Percentiles rank a stretch among this genome's conserved stretches.
phyloP scores from a whole-genome alignment of 345 rosid genomes.

The Hibiscus tridactylites region DNA sequence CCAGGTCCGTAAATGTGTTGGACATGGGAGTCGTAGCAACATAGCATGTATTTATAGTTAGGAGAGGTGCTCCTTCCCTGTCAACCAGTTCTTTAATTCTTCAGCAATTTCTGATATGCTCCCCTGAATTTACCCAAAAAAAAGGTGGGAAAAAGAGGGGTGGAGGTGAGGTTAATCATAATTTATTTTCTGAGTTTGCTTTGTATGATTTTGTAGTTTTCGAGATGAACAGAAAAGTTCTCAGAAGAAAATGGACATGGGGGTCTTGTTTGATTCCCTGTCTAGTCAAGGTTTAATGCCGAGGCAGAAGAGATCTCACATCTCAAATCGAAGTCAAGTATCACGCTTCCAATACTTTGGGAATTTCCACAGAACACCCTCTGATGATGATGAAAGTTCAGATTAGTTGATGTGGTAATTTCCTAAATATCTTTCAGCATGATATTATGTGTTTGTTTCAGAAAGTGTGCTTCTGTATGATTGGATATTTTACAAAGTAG shows the following conservation, averaged over 20 bases:
- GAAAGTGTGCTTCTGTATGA: not conserved
- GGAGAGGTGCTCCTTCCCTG: not conserved
- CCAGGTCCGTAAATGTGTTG: not conserved
- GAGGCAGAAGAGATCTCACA: slow-evolving; percentile 47
- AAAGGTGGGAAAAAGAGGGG: not conserved
- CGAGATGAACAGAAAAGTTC: slow-evolving; percentile 33
- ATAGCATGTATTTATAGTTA: not conserved
- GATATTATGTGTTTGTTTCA: not conserved
- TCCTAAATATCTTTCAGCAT: not conserved
- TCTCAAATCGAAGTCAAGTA: slow-evolving; percentile 25
- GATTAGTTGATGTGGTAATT: slow-evolving; percentile 30
- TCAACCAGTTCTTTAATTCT: not conserved
- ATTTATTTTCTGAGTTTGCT: not conserved
- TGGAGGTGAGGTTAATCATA: not conserved
- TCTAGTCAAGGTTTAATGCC: slow-evolving; percentile 40
- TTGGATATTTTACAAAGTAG: not conserved
- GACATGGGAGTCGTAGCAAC: not conserved
- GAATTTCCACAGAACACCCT: slow-evolving; percentile 35
- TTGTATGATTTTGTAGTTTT: slow-evolving; percentile 33
- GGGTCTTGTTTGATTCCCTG: slow-evolving; percentile 53
- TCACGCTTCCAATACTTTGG: slow-evolving; percentile 34
- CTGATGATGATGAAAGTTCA: slow-evolving; percentile 48
- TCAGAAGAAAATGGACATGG: slow-evolving; percentile 71
- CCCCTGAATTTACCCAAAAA: not conserved
- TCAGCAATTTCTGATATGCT: not conserved